These are phyloP conservation scores for Hypoxylon sp. DNA, from an alignment of 2,329 filamentous ascomycete species.

Conservation along the genomic window DNA sequence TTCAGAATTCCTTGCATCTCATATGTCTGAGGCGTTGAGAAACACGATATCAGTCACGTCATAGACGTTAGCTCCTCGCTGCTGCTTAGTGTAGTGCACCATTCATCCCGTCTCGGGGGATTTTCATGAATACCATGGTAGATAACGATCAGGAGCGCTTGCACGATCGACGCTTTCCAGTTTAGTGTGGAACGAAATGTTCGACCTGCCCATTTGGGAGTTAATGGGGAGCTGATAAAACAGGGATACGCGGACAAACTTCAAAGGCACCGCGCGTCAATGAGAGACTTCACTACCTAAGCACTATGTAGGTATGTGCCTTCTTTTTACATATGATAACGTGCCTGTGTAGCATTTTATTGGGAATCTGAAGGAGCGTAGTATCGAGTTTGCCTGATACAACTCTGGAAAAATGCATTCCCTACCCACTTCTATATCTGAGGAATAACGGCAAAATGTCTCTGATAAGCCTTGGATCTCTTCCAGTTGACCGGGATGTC, in stretches of 20 bases:
- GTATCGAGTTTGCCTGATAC: slow-evolving; percentile 16
- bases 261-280: slow-evolving; percentile 29
- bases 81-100: slow-evolving; percentile 15
- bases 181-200: slow-evolving; percentile 11
- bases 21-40: slow-evolving; percentile 21
- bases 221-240: slow-evolving; percentile 43
- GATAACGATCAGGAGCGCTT: neutral
- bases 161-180: neutral
- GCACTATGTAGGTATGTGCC: neutral
- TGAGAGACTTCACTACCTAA: slow-evolving; percentile 8
- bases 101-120: neutral
- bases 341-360: slow-evolving; percentile 9
- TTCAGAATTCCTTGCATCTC: slow-evolving; percentile 34
- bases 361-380: slow-evolving; percentile 7
- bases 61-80: slow-evolving; percentile 10
- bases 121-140: neutral
- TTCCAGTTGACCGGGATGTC: slow-evolving; percentile 13
- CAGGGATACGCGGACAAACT: slow-evolving; percentile 42
- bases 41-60: slow-evolving; percentile 29
- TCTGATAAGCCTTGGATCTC: slow-evolving; percentile 10
- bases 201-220: slow-evolving; percentile 51
- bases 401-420: slow-evolving; percentile 24
- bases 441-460: slow-evolving; percentile 1
- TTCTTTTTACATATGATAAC: slow-evolving; percentile 12
- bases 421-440: slow-evolving; percentile 5